These are phyloP conservation scores for Myxozyma monticola DNA, from an alignment of 805 yeast genomes.

Conservation along the genomic window DNA sequence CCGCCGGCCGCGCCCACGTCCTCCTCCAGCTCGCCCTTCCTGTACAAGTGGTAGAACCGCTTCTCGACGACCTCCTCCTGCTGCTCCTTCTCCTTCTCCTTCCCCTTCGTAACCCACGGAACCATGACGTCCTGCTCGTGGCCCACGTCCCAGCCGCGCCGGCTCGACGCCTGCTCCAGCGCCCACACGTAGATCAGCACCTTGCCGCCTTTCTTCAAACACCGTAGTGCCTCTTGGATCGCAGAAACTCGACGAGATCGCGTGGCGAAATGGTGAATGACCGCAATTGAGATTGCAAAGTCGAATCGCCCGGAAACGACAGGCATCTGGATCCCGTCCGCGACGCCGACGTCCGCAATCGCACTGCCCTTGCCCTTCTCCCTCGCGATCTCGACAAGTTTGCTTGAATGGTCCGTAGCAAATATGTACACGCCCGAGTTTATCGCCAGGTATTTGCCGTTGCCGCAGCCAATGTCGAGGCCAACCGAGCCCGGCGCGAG, in stretches of 20 bases:
- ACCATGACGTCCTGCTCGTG: constrained; percentile 92
- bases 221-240: constrained; percentile 63
- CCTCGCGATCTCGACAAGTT: constrained; percentile 18
- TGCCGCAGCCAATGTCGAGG: constrained; percentile 94
- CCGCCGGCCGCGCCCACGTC: constrained; percentile 77
- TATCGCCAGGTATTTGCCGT: constrained; percentile 83
- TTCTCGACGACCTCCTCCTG: constrained; percentile 53
- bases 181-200: constrained; percentile 96
- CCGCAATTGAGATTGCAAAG: constrained; percentile 94
- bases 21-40: constrained; percentile 74
- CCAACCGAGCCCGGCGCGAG: constrained; percentile 65
- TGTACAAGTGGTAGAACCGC: constrained; percentile 86
- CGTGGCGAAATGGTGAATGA: constrained; percentile 92
- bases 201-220: constrained; percentile 55
- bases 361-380: constrained; percentile 5
- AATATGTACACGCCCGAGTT: constrained; percentile 67
- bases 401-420: constrained; percentile 52
- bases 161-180: constrained; percentile 78
- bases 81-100: constrained; percentile 20
- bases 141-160: constrained; percentile 89
- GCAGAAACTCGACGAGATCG: constrained; percentile 76
- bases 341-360: constrained; percentile 61
- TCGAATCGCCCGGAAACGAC: constrained; percentile 56
- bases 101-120: constrained; percentile 75
- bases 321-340: constrained; percentile 76